These are phyloP conservation scores for Fraxinus quadrangulata DNA, from an alignment of 257 asterid genomes.

Conservation along the genomic window DNA sequence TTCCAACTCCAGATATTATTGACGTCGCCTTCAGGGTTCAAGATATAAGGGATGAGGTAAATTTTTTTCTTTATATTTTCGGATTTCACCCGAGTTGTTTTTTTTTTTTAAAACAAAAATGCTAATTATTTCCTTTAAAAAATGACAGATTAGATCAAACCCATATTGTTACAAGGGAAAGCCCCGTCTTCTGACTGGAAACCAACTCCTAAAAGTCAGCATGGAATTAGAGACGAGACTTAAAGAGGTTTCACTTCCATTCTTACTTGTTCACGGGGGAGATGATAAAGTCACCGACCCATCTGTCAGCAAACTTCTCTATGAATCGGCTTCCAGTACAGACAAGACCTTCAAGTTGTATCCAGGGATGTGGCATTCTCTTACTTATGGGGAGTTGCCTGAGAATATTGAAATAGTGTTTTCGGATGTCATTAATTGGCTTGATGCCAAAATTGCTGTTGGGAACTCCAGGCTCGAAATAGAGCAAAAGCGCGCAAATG, in stretches of 20 bases:
- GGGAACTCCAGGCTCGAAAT: constrained; percentile 47
- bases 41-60: constrained; percentile 53
- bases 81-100: too few relatives aligned
- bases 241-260: constrained; percentile 53
- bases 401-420: constrained; percentile 66
- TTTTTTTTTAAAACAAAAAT: not conserved
- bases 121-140: not conserved
- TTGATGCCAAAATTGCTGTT: constrained; percentile 42
- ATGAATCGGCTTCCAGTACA: constrained; percentile 50
- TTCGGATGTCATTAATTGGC: constrained; percentile 65
- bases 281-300: constrained; percentile 55
- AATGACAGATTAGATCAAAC: constrained; percentile 52
- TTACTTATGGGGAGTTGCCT: constrained; percentile 78
- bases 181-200: constrained; percentile 48
- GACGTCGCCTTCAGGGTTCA: constrained; percentile 54
- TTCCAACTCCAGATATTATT: constrained; percentile 49
- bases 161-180: constrained; percentile 60
- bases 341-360: constrained; percentile 91
- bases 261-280: constrained; percentile 56
- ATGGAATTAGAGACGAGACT: constrained; percentile 53
- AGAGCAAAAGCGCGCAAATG: constrained; percentile 45
- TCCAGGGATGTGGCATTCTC: constrained; percentile 94
- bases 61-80: not conserved
- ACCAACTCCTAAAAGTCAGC: constrained; percentile 38
- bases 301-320: constrained; percentile 43